These are phyloP conservation scores for Kluyveromyces lactis DNA, from an alignment of 805 yeast genomes.

Conservation along the genomic window DNA sequence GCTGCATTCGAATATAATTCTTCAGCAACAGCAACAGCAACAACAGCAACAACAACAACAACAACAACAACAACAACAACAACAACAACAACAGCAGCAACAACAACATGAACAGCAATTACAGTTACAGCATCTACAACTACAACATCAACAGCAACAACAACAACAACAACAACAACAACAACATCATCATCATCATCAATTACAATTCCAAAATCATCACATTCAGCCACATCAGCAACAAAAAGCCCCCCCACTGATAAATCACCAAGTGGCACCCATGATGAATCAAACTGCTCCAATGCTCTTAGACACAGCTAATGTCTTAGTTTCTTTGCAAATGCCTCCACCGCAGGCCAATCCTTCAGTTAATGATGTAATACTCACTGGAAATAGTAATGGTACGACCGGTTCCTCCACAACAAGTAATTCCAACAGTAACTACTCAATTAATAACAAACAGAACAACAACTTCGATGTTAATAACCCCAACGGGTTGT, in stretches of 20 bases:
- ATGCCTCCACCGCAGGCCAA: neutral
- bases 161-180: neutral
- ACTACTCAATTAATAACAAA: neutral
- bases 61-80: conserved; percentile 8
- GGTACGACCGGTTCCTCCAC: neutral
- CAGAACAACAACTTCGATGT: neutral
- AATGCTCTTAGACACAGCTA: conserved; percentile 8
- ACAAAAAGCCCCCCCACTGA: conserved; percentile 2
- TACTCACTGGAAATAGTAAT: neutral
- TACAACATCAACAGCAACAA: conserved; percentile 4
- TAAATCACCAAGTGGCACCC: conserved; percentile 4
- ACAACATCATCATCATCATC: neutral
- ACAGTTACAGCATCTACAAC: neutral
- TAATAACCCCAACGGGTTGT: conserved; percentile 1
- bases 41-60: conserved; percentile 12
- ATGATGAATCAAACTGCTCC: conserved; percentile 4
- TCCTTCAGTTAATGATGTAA: neutral
- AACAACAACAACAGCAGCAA: conserved; percentile 8
- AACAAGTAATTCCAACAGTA: neutral
- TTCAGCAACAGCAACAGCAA: conserved; percentile 15
- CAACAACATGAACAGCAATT: conserved; percentile 7
- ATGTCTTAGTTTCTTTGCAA: conserved; percentile 6
- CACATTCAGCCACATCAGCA: conserved; percentile 1
- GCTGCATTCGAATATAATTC: conserved; percentile 11
- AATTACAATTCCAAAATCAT: conserved; percentile 6